Percentiles rank a stretch among this genome's conserved stretches.
These are phyloP conservation scores for Fagus crenata DNA, from an alignment of 306 rosid genomes.

Conservation along the genomic window DNA sequence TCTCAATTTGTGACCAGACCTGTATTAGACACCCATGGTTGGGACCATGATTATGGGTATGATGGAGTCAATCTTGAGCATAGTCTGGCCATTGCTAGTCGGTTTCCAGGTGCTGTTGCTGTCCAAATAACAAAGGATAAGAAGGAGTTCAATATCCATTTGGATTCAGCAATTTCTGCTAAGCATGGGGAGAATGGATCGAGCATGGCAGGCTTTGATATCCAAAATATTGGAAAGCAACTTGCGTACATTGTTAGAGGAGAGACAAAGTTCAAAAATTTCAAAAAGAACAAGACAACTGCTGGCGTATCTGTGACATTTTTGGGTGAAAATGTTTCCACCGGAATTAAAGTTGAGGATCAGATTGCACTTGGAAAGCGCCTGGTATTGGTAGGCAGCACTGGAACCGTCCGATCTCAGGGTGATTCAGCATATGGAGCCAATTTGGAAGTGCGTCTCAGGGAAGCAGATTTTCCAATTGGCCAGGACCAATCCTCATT, in stretches of 20 bases:
- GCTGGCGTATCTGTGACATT: conserved; percentile 87
- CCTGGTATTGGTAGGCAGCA: conserved; percentile 72
- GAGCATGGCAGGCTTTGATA: conserved; percentile 95
- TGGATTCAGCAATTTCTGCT: conserved; percentile 91
- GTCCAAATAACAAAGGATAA: conserved; percentile 96
- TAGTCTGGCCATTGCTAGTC: conserved; percentile 58
- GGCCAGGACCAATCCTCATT: conserved; percentile 94
- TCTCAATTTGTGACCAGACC: conserved; percentile 95
- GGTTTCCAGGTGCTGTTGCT: conserved; percentile 70
- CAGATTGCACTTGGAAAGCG: conserved; percentile 89
- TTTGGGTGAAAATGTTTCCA: conserved; percentile 80
- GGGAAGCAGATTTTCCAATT: conserved; percentile 95
- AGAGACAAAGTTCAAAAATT: conserved; percentile 78
- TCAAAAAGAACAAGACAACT: conserved; percentile 77
- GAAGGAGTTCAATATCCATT: conserved; percentile 87
- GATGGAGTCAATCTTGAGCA: conserved; percentile 95
- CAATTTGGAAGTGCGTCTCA: conserved; percentile 81
- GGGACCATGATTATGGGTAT: conserved; percentile 99
- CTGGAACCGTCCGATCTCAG: conserved; percentile 82
- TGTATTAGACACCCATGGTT: conserved; percentile 86
- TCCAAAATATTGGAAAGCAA: conserved; percentile 65
- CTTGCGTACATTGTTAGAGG: conserved; percentile 62
- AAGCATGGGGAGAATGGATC: conserved; percentile 89
- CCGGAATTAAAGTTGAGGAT: conserved; percentile 92
- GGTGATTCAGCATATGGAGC: conserved; percentile 87